These are phyloP conservation scores for Coprinopsis sp. DNA, from an alignment of 768 basidiomycete genomes.

Conservation along the genomic window DNA sequence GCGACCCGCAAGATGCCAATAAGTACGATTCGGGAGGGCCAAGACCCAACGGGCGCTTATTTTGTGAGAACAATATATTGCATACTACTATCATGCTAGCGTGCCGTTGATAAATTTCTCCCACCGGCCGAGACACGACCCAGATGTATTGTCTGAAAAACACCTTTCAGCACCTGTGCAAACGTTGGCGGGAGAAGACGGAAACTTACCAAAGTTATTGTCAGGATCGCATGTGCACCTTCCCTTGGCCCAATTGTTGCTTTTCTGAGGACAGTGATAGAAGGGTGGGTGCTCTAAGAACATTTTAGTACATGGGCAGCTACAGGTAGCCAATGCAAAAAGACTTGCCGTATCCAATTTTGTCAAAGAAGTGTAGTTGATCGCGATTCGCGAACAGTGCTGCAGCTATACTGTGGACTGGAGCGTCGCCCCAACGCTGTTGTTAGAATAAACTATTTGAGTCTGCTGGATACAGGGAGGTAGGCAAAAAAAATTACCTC, in stretches of 20 bases:
- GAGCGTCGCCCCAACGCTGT: constrained; percentile 82
- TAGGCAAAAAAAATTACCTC: constrained; percentile 38
- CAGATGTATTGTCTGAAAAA: neutral
- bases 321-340: too few species aligned
- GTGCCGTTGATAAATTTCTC: constrained; percentile 8
- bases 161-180: too few species aligned
- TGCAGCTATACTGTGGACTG: constrained; percentile 80
- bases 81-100: too few species aligned
- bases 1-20: too few species aligned
- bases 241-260: constrained; percentile 42
- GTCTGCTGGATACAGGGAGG: constrained; percentile 28
- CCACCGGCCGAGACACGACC: constrained; percentile 7
- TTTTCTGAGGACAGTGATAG: constrained; percentile 59
- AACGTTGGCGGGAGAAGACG: neutral
- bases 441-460: constrained; percentile 9
- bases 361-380: constrained; percentile 77
- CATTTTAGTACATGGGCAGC: too few species aligned
- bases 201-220: constrained; percentile 55
- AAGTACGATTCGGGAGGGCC: too few species aligned
- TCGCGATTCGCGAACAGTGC: constrained; percentile 64
- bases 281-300: constrained; percentile 75
- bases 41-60: too few species aligned
- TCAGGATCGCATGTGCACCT: constrained; percentile 59
- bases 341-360: constrained; percentile 86
- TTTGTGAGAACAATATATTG: too few species aligned